Evolutionary conservation across 1,284 basidiomycete genomes (phyloP), one percentile per base, ranked within the genome.

Genomic region (Laetiporus sulphureus): DNA sequence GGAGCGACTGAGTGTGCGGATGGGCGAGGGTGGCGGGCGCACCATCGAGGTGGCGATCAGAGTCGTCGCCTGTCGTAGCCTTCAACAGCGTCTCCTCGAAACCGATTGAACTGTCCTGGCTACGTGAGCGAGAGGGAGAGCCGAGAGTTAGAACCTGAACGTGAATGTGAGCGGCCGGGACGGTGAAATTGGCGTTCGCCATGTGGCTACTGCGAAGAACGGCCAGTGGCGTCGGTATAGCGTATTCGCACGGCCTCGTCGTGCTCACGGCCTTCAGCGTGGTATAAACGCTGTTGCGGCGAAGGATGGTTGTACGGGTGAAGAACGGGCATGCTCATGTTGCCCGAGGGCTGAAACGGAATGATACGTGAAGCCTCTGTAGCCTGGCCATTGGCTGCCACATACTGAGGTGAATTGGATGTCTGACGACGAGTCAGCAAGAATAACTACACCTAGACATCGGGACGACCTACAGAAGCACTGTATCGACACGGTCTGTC

Each of bases 51-150:
- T 35, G 33, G 15, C 46, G 38, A 31, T 47, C 46, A 20, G 45
- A 51, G 43, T 54, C 58, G 39, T 58, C 60, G 40, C 61, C 56
- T 0, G 73, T 68, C 7, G 54, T 52, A 2, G 52, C 76, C 46
- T 74, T 71, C 37, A 82, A 57, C 36, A 83, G 65, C 72, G 82
- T 75, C 51, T 83, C 80, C 42, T 82, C 80, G 39, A 83, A 65
- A 38, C 57, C 58, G 34, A 51, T 50, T 2, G 62, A 61, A 46
- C 58, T 61, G 16, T 54, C 59, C n/a, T 60, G 58, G 32, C 59
- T 61, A 24, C 56, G 53, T 5, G 57, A 58, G 37, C 58, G 60
- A 25, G 56, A 56, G 21, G 42, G 50, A 1, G 59, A 53, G 13
- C n/a, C n/a, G n/a, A n/a, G n/a, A n/a, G n/a, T n/a, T n/a, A n/a